These are phyloP conservation scores for Tolypocladium capitatum DNA, from an alignment of 2,329 filamentous ascomycete species.

Conservation along the genomic window DNA sequence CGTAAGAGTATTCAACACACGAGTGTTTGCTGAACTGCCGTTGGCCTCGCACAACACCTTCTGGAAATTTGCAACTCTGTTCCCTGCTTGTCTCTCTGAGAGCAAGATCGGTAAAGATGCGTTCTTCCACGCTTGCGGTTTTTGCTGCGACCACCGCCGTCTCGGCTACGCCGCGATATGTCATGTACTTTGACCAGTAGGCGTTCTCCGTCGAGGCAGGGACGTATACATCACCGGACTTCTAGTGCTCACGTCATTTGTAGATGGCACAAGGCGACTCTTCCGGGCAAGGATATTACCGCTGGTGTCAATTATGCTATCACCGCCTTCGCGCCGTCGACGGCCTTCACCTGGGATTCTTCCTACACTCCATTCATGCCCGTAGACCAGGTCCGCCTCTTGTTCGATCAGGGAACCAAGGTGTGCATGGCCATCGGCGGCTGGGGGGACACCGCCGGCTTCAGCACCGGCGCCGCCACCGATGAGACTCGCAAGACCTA, in stretches of 20 bases:
- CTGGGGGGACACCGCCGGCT: constrained; percentile 49
- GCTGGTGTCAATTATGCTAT: constrained; percentile 39
- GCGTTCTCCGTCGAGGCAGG: constrained; percentile 4
- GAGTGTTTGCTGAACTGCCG: background rate
- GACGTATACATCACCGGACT: background rate
- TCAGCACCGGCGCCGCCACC: constrained; percentile 34
- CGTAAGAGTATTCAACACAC: background rate
- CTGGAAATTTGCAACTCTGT: background rate
- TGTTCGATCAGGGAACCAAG: constrained; percentile 40
- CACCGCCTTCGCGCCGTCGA: constrained; percentile 39
- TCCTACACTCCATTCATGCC: constrained; percentile 40
- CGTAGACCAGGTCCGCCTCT: constrained; percentile 33
- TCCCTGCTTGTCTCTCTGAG: background rate
- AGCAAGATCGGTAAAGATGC: constrained; percentile 3
- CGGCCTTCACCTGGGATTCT: constrained; percentile 28
- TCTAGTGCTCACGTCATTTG: background rate
- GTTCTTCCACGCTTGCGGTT: constrained; percentile 3
- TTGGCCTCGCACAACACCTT: background rate
- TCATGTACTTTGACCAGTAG: constrained; percentile 35
- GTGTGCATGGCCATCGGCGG: constrained; percentile 53
- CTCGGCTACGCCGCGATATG: constrained; percentile 13
- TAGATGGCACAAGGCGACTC: constrained; percentile 26
- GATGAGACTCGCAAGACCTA: constrained; percentile 34
- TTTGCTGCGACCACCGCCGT: constrained; percentile 8
- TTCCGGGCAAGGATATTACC: constrained; percentile 24